Base-by-base conservation (phyloP, 1,284 basidiomycete species). In the Caloboletus firmus region DNA sequence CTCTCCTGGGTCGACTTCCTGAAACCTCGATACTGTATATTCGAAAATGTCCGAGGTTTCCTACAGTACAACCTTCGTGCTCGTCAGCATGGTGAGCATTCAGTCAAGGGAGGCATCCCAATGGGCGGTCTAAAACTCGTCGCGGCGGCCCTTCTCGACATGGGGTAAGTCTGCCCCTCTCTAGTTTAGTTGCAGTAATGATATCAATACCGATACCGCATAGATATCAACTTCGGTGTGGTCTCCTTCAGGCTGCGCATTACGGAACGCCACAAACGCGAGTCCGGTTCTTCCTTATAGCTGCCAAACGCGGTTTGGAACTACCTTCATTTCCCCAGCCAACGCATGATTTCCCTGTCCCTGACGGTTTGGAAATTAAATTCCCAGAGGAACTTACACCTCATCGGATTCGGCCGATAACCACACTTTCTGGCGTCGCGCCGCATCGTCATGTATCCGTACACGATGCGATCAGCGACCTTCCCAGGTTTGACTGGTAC, bases 11-110 rank as follows among this genome's bases (percentile, higher is more conserved):
- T 91, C 1, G 87, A 91, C 57, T 77, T 79, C 46, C 70, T 84
- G 26, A 68, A 71, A 31, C 87, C 89, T 0, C 71, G 74, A n/a
- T 81, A 80, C 51, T 81, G 80, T 55, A 77, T 84, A 58, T 81
- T 90, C 43, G 88, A 91, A 66, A 91, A 91, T 61, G 88, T 91
- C 12, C 74, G 80, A 0, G 89, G 88, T 0, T 89, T 91, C 61
- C 61, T 88, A 2, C 69, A 64, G 13, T 85, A 76, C 59, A 77
- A 72, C 12, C 77, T 90, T 18, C 78, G 79, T 52, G 74, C 81
- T 0, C 69, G 59, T 10, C 84, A 87, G 62, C 72, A 69, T 4
- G 72, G 74, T n/a, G 59, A 61, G 30, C 69, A 85, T 65, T 64
- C 68, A n/a, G 71, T 82, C 0, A 74, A 74, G 45, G 86, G 84